A percentile compares a stretch with the other conserved stretches of the same genome.
phyloP scores from a whole-genome alignment of 2,329 filamentous ascomycete genomes.

The Diaporthe citrichinensis region DNA sequence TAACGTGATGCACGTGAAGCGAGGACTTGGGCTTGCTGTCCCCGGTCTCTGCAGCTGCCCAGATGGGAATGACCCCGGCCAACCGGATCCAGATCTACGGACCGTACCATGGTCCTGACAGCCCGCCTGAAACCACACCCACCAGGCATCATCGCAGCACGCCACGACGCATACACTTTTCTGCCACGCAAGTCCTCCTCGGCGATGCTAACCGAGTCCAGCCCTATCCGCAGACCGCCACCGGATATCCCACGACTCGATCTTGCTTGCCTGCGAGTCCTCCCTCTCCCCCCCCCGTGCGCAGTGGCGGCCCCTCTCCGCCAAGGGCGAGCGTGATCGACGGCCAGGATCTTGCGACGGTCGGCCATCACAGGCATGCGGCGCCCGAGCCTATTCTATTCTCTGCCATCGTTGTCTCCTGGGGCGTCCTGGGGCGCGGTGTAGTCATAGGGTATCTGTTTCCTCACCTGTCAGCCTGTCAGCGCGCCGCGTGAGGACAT shows the following conservation, averaged over 20 bases:
- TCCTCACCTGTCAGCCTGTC: neutral
- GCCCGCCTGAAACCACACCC: constrained; percentile 5
- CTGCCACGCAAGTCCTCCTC: neutral
- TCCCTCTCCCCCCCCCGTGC: neutral
- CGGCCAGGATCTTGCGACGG: constrained; percentile 21
- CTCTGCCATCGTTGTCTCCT: neutral
- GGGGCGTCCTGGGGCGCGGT: neutral
- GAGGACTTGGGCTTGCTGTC: neutral
- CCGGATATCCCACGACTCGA: neutral
- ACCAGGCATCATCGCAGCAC: constrained; percentile 23
- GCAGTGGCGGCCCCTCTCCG: neutral
- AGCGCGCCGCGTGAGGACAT: neutral
- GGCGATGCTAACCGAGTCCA: constrained; percentile 28
- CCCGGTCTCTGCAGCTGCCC: neutral
- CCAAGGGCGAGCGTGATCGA: constrained; percentile 23
- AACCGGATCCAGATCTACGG: constrained; percentile 17
- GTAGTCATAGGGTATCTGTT: neutral
- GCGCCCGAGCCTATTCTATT: neutral
- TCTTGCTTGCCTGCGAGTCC: too few species aligned
- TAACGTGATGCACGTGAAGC: constrained; percentile 13
- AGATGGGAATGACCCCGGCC: constrained; percentile 13
- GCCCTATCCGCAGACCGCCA: constrained; percentile 17
- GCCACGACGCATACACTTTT: neutral
- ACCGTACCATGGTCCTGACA: constrained; percentile 25
- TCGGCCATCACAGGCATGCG: neutral